phyloP scores from a whole-genome alignment of 208 protist species.

The Entamoeba invadens region DNA sequence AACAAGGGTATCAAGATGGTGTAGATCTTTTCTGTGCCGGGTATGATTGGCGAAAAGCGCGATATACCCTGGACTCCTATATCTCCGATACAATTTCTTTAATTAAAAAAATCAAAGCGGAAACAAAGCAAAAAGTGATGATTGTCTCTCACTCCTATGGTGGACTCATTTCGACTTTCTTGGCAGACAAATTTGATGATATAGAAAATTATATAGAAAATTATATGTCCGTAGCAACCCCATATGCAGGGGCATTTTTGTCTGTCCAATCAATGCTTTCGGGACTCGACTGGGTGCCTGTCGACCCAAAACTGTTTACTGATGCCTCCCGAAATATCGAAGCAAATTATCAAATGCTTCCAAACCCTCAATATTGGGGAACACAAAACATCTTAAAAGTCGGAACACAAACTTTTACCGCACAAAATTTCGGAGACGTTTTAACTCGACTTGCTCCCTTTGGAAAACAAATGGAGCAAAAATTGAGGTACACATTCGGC shows the following conservation, averaged over 20 bases:
- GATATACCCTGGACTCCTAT: neutral
- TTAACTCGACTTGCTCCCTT: neutral
- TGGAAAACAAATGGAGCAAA: neutral
- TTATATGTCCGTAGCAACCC: neutral
- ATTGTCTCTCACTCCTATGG: neutral
- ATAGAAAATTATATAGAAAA: neutral
- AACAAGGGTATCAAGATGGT: neutral
- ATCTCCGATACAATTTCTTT: neutral
- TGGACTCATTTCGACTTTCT: neutral
- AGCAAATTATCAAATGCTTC: neutral
- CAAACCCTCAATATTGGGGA: neutral
- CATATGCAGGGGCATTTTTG: neutral
- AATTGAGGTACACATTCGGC: neutral
- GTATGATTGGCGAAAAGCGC: neutral
- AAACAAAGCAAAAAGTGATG: neutral
- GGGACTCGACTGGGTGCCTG: neutral
- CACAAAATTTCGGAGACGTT: neutral
- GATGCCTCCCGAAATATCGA: neutral
- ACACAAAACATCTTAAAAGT: neutral
- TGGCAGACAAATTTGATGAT: neutral
- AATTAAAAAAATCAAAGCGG: neutral
- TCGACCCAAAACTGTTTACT: neutral
- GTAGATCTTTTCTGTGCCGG: neutral
- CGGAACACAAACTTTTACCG: neutral
- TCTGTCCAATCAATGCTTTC: neutral